Percentiles rank a stretch among this genome's conserved stretches.
phyloP scores from a whole-genome alignment of 179 eudicot species.

The Beta lomatogona region DNA sequence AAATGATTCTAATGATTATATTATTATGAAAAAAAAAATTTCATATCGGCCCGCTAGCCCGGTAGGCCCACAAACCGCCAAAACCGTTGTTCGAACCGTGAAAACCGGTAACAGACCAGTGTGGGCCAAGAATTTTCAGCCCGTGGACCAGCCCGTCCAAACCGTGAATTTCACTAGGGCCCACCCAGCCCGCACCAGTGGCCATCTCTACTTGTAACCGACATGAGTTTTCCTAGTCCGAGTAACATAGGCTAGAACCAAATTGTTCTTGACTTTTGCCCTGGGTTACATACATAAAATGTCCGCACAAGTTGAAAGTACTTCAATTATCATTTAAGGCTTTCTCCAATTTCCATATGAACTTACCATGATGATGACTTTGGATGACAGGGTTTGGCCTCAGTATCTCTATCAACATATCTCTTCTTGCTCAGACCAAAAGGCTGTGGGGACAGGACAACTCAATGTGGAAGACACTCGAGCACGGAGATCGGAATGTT shows the following conservation, averaged over 20 bases:
- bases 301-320: neutral
- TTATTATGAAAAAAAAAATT: too few species aligned
- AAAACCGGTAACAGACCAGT: too few species aligned
- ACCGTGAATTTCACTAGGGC: too few species aligned
- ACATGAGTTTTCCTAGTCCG: too few species aligned
- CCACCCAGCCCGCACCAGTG: too few species aligned
- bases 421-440: conserved; percentile 62
- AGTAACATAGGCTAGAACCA: neutral
- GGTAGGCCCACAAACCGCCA: too few species aligned
- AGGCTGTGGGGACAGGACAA: conserved; percentile 62
- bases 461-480: conserved; percentile 52
- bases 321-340: neutral
- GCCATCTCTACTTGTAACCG: too few species aligned
- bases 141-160: too few species aligned
- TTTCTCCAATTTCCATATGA: neutral
- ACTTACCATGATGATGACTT: conserved; percentile 18
- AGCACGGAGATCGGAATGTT: conserved; percentile 51
- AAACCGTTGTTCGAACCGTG: too few species aligned
- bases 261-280: neutral
- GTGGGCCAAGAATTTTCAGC: too few species aligned
- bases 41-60: too few species aligned
- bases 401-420: conserved; percentile 60
- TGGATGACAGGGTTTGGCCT: conserved; percentile 56
- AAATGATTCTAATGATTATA: too few species aligned
- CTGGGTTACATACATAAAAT: neutral